phyloP scores from a whole-genome alignment of 768 basidiomycete species.

The Pisolithus orientalis region DNA sequence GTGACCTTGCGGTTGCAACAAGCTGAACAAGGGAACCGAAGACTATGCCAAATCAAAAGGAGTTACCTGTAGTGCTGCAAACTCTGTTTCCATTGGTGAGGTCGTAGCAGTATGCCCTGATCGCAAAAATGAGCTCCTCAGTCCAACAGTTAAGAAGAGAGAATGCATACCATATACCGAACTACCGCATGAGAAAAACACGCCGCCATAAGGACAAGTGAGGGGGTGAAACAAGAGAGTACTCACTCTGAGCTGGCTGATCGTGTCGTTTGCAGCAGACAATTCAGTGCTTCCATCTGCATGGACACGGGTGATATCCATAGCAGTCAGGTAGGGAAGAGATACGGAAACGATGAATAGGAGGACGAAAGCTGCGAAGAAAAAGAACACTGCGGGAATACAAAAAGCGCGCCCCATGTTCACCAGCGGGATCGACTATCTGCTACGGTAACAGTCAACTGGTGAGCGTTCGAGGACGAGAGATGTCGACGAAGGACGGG shows the following conservation, averaged over 20 bases:
- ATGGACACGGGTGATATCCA: constrained; percentile 61
- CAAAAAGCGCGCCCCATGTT: constrained; percentile 48
- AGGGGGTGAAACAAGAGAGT: background rate
- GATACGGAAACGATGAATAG: constrained; percentile 66
- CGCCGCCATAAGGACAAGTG: background rate
- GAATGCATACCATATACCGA: constrained; percentile 59
- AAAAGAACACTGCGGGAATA: constrained; percentile 51
- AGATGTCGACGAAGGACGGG: background rate
- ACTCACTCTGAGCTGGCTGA: constrained; percentile 53
- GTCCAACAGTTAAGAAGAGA: background rate
- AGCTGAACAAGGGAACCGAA: constrained; percentile 1
- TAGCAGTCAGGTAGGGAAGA: constrained; percentile 56
- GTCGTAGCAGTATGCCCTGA: constrained; percentile 61
- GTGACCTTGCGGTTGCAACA: constrained; percentile 31
- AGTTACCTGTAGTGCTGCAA: constrained; percentile 43
- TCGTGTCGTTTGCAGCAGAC: constrained; percentile 10
- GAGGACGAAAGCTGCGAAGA: constrained; percentile 59
- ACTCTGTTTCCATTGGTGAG: constrained; percentile 28
- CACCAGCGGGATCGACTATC: constrained; percentile 1
- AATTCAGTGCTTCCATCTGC: constrained; percentile 29
- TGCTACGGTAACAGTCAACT: background rate
- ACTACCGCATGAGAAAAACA: constrained; percentile 31
- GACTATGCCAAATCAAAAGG: background rate
- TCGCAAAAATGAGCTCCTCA: constrained; percentile 4
- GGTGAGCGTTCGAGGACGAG: background rate